A percentile compares a stretch with the other conserved stretches of the same genome.
Conservation (phyloP, 1,284 basidiomycete genomes). For the Cerioporus squamosus region DNA sequence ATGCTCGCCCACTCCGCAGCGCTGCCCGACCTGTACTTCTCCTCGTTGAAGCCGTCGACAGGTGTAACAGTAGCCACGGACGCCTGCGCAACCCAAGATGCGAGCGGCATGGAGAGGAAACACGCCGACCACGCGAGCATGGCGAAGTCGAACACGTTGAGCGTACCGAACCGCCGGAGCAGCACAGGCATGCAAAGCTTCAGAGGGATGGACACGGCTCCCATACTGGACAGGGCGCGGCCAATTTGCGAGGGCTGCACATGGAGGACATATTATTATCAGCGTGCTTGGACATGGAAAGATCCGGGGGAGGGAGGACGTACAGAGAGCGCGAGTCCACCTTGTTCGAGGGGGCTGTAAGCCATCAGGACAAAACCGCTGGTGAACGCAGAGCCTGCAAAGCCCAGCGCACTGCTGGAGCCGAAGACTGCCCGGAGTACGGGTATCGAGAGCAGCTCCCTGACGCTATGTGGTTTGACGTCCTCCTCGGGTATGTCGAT, state of each 20-base stretch:
- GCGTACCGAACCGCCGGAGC: conserved; percentile 37
- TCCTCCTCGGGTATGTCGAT: conserved; percentile 11
- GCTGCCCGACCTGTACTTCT: conserved; percentile 16
- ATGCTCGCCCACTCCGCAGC: conserved; percentile 39
- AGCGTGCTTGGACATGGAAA: neutral
- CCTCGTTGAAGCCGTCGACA: neutral
- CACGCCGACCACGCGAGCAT: conserved; percentile 40
- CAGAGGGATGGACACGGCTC: conserved; percentile 40
- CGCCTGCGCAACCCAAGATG: conserved; percentile 32
- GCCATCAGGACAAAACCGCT: conserved; percentile 69
- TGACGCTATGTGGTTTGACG: conserved; percentile 22
- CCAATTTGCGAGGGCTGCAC: conserved; percentile 63
- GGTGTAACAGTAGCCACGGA: conserved; percentile 3
- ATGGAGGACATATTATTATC: no score
- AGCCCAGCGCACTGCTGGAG: conserved; percentile 62
- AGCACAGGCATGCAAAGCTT: conserved; percentile 42
- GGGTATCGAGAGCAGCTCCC: conserved; percentile 50
- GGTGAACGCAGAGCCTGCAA: conserved; percentile 60
- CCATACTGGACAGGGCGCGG: conserved; percentile 52
- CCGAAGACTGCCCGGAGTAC: conserved; percentile 55
- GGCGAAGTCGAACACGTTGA: conserved; percentile 37
- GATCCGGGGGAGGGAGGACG: conserved; percentile 25
- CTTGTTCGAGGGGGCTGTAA: conserved; percentile 58
- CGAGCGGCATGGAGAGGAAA: conserved; percentile 40
- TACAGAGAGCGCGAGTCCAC: conserved; percentile 63